Evolutionary conservation across 176 grass and related monocot species (phyloP).

Genomic region (Carex parvula): DNA sequence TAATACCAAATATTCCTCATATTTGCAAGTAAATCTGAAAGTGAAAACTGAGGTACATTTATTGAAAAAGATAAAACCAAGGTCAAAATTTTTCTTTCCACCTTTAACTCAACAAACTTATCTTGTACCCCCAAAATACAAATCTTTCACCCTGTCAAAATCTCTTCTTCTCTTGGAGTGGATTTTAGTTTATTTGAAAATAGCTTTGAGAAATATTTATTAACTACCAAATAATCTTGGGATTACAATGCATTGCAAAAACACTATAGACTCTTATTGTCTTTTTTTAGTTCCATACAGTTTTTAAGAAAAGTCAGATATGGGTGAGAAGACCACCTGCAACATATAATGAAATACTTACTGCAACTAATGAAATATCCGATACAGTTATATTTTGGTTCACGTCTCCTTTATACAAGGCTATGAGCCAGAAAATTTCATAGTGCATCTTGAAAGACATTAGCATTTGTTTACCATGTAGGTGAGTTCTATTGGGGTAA

Average conservation of each 20-base stretch:
- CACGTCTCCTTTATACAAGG: neutral
- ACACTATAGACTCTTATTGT: neutral
- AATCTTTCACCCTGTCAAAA: neutral
- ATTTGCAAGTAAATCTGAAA: neutral
- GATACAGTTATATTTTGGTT: neutral
- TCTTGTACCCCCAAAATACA: neutral
- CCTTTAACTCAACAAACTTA: neutral
- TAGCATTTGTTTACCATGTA: conserved; percentile 26
- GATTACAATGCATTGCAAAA: neutral
- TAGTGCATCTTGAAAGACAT: neutral
- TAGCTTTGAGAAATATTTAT: neutral
- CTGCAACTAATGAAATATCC: neutral
- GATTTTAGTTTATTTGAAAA: neutral
- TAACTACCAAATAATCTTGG: neutral
- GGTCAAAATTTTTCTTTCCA: neutral
- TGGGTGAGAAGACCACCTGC: neutral
- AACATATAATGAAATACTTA: neutral
- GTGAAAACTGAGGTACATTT: neutral
- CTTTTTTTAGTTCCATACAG: neutral
- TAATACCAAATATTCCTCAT: neutral
- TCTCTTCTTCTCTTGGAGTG: neutral
- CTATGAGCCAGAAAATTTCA: neutral
- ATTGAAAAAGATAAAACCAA: neutral
- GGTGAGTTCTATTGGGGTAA: conserved; percentile 95
- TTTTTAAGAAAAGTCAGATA: neutral